Conservation (phyloP, 305 asterid species). For the Petunia hybrid region DNA sequence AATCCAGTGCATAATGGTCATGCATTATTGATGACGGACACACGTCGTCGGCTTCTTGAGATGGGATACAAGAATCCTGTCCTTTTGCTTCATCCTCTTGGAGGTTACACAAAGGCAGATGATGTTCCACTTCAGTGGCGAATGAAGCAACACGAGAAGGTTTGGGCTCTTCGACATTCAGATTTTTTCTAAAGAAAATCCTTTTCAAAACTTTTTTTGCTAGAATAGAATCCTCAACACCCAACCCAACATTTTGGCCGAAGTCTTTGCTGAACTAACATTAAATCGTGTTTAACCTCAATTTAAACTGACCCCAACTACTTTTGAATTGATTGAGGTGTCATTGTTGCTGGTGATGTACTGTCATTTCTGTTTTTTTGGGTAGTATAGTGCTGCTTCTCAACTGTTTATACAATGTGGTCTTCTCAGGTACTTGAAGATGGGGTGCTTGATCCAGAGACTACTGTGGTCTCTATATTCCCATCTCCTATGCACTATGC, state of each 20-base stretch:
- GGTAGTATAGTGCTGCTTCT: neutral
- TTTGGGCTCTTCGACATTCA: slow-evolving; percentile 32
- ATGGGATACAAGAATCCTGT: slow-evolving; percentile 93
- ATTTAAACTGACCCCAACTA: neutral
- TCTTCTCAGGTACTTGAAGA: slow-evolving; percentile 79
- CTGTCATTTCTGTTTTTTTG: neutral
- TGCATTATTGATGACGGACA: slow-evolving; percentile 88
- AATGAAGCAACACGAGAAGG: slow-evolving; percentile 97
- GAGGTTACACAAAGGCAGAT: slow-evolving; percentile 92
- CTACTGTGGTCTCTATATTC: slow-evolving; percentile 91
- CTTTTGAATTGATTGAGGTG: neutral
- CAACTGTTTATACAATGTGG: slow-evolving; percentile 21
- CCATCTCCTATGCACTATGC: slow-evolving; percentile 99
- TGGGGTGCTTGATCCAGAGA: slow-evolving; percentile 90
- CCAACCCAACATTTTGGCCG: neutral
- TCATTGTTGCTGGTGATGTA: neutral
- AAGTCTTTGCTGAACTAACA: neutral
- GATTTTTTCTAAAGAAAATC: neutral
- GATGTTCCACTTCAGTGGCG: slow-evolving; percentile 95
- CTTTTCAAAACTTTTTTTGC: neutral
- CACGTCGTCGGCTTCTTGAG: slow-evolving; percentile 85
- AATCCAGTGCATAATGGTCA: slow-evolving; percentile 97
- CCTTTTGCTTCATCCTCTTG: slow-evolving; percentile 86
- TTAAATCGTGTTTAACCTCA: neutral
- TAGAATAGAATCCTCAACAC: neutral